A percentile compares a stretch with the other conserved stretches of the same genome.
Evolutionary conservation across 805 yeast genomes (phyloP).

Genomic region (Nakazawaea pomicola): DNA sequence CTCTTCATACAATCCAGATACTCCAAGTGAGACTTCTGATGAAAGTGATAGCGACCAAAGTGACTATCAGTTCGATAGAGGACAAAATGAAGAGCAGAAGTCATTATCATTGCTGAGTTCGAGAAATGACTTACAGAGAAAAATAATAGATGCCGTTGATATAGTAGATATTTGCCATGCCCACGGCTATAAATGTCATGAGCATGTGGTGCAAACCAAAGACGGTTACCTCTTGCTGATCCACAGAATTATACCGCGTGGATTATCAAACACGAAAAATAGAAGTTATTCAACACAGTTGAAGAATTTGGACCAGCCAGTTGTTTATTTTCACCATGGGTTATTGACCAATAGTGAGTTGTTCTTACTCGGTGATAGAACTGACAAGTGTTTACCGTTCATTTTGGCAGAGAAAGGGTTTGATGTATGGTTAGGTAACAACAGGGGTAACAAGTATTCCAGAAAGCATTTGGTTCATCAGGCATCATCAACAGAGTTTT

Average conservation of each 20-base stretch:
- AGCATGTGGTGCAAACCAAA: constrained; percentile 68
- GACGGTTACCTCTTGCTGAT: constrained; percentile 75
- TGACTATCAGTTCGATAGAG: too few species aligned
- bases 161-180: constrained; percentile 28
- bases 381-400: constrained; percentile 60
- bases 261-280: constrained; percentile 15
- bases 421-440: constrained; percentile 94
- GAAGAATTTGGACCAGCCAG: constrained; percentile 28
- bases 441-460: constrained; percentile 89
- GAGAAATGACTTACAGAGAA: constrained; percentile 8
- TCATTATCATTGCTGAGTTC: too few species aligned
- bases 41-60: too few species aligned
- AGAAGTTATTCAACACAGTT: constrained; percentile 14
- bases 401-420: constrained; percentile 74
- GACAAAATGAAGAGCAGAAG: too few species aligned
- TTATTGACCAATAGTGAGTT: constrained; percentile 83
- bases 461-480: constrained; percentile 60
- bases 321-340: constrained; percentile 88
- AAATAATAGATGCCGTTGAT: constrained; percentile 22
- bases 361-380: constrained; percentile 39
- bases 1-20: too few species aligned
- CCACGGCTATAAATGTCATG: constrained; percentile 63
- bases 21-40: too few species aligned
- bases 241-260: constrained; percentile 53
- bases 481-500: constrained; percentile 45